Conservation (phyloP, 257 asterid species). For the Primulina eburnea region DNA sequence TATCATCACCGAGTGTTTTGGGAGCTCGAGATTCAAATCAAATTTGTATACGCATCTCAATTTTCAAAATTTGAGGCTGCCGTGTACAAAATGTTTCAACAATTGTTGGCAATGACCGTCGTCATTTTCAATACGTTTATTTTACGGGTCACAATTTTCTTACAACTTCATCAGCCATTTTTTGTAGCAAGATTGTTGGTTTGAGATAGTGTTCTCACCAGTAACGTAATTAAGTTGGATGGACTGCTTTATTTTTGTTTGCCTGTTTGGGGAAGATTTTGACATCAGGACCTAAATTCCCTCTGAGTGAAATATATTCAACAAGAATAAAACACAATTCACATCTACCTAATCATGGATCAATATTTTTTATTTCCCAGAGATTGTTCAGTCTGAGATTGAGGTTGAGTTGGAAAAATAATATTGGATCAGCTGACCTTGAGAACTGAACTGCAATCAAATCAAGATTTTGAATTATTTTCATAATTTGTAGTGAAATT, state of each 20-base stretch:
- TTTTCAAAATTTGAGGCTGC: too few species aligned
- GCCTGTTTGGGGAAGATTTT: background rate
- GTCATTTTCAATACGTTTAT: too few species aligned
- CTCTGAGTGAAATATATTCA: too few species aligned
- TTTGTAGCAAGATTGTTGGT: background rate
- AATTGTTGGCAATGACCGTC: too few species aligned
- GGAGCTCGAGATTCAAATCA: too few species aligned
- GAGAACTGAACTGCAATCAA: background rate
- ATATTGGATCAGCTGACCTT: background rate
- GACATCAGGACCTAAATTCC: background rate
- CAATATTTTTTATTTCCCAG: background rate
- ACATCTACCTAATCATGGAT: constrained; percentile 1
- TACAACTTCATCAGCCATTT: too few species aligned
- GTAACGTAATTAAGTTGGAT: background rate
- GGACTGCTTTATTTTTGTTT: background rate
- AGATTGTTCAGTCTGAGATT: background rate
- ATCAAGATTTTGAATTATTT: background rate
- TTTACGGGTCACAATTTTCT: too few species aligned
- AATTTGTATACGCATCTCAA: too few species aligned
- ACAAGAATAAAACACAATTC: background rate
- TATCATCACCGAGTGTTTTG: too few species aligned
- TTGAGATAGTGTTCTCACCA: background rate
- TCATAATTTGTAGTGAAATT: too few species aligned
- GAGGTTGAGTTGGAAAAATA: constrained; percentile 3
- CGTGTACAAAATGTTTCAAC: too few species aligned